These are phyloP conservation scores for Hordeum marinum DNA, from an alignment of 176 grass and related monocot species.

Conservation along the genomic window DNA sequence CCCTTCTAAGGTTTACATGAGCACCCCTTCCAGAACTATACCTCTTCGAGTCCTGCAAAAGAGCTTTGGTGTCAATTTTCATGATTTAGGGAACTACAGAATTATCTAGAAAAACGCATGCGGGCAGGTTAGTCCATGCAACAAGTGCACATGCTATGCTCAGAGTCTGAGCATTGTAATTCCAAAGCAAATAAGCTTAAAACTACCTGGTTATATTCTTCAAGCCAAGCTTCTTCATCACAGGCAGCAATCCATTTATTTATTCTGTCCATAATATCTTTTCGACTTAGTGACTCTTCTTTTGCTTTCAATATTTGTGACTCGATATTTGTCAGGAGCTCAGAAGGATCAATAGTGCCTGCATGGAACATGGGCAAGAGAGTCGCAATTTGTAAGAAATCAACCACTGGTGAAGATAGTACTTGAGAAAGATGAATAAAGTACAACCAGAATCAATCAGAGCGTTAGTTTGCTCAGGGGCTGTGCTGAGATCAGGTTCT, in stretches of 20 bases:
- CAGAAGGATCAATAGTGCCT: slow-evolving; percentile 81
- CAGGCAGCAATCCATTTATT: slow-evolving; percentile 91
- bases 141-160: neutral
- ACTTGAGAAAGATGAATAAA: slow-evolving; percentile 18
- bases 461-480: slow-evolving; percentile 71
- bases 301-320: slow-evolving; percentile 76
- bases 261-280: slow-evolving; percentile 96
- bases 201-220: slow-evolving; percentile 94
- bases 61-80: slow-evolving; percentile 11
- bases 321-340: slow-evolving; percentile 83
- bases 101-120: neutral
- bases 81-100: neutral
- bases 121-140: neutral
- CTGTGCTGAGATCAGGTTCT: slow-evolving; percentile 80
- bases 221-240: slow-evolving; percentile 91
- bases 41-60: slow-evolving; percentile 73
- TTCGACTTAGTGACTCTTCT: slow-evolving; percentile 80
- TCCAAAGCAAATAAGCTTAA: neutral
- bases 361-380: slow-evolving; percentile 22
- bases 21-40: slow-evolving; percentile 91
- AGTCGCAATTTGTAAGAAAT: slow-evolving; percentile 9
- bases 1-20: slow-evolving; percentile 87
- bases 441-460: slow-evolving; percentile 78
- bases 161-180: slow-evolving; percentile 7
- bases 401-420: neutral